phyloP scores from a whole-genome alignment of 192 early-diverging fungal genomes.

The Fimicolochytrium jonesii region DNA sequence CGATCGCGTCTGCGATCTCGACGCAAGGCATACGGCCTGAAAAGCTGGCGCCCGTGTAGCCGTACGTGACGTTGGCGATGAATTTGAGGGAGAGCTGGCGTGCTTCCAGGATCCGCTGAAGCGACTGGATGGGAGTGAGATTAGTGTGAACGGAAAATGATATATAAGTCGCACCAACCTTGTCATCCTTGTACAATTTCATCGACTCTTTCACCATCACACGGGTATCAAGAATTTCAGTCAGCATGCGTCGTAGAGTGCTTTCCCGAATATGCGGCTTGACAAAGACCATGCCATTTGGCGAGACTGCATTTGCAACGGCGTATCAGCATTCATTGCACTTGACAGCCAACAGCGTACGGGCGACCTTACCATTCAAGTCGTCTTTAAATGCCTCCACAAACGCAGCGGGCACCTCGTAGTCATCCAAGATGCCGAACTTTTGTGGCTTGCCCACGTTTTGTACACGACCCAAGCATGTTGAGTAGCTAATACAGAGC shows the following conservation, averaged over 20 bases:
- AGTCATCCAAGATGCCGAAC: slow-evolving; percentile 61
- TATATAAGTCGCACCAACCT: slow-evolving; percentile 24
- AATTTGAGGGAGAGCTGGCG: slow-evolving; percentile 86
- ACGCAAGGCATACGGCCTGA: slow-evolving; percentile 88
- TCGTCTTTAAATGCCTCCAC: slow-evolving; percentile 64
- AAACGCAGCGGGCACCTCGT: slow-evolving; percentile 58
- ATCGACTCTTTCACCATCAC: slow-evolving; percentile 87
- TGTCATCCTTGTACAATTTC: slow-evolving; percentile 63
- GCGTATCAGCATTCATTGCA: too few relatives aligned
- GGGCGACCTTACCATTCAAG: slow-evolving; percentile 52
- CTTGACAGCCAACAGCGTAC: too few relatives aligned
- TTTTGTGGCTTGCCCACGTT: slow-evolving; percentile 38
- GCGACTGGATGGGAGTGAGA: slow-evolving; percentile 30
- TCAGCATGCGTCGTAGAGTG: slow-evolving; percentile 75
- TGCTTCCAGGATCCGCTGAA: slow-evolving; percentile 69
- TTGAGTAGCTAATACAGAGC: slow-evolving; percentile 63
- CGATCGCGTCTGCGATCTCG: slow-evolving; percentile 89
- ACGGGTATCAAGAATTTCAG: slow-evolving; percentile 83
- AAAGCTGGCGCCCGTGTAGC: slow-evolving; percentile 77
- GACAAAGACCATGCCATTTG: slow-evolving; percentile 84
- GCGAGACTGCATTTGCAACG: slow-evolving; percentile 65
- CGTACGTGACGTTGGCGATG: slow-evolving; percentile 91
- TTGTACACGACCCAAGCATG: slow-evolving; percentile 66
- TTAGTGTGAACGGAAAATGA: background rate
- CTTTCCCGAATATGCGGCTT: slow-evolving; percentile 77